Conservation (phyloP, 768 basidiomycete species). For the Calocybe indica region DNA sequence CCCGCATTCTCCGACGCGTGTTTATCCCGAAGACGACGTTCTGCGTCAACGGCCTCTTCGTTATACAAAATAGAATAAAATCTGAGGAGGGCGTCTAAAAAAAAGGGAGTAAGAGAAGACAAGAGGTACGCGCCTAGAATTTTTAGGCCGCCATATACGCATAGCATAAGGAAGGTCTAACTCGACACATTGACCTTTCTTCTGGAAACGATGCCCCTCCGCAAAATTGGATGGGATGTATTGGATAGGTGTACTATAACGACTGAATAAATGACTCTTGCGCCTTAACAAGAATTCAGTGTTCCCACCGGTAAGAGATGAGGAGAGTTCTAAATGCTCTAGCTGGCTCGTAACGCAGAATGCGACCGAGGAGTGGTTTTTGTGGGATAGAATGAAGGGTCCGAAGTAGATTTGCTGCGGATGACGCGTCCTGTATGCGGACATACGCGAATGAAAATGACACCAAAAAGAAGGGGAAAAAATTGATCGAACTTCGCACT, state of each 20-base stretch:
- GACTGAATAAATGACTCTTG: constrained; percentile 1
- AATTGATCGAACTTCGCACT: constrained; percentile 59
- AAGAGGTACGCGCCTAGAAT: constrained; percentile 39
- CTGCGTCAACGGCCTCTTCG: constrained; percentile 41
- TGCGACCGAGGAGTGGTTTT: constrained; percentile 65
- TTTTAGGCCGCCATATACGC: constrained; percentile 48
- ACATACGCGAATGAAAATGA: constrained; percentile 2
- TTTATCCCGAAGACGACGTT: constrained; percentile 18
- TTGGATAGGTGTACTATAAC: constrained; percentile 31
- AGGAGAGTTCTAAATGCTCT: constrained; percentile 70
- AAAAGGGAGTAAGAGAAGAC: background rate
- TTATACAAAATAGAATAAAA: constrained; percentile 49
- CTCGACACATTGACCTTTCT: constrained; percentile 24
- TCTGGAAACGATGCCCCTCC: constrained; percentile 4
- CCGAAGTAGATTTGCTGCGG: constrained; percentile 54
- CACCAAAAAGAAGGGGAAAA: background rate
- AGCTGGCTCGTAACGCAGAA: constrained; percentile 72
- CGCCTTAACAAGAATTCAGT: background rate
- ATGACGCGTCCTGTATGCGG: constrained; percentile 41
- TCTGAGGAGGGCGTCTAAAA: constrained; percentile 11
- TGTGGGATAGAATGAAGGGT: constrained; percentile 50
- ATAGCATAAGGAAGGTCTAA: constrained; percentile 54
- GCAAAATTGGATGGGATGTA: constrained; percentile 17
- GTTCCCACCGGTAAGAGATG: constrained; percentile 63
- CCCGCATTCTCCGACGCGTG: constrained; percentile 17